These are phyloP conservation scores for Fraxinus floribunda DNA, from an alignment of 305 asterid species.

Conservation along the genomic window DNA sequence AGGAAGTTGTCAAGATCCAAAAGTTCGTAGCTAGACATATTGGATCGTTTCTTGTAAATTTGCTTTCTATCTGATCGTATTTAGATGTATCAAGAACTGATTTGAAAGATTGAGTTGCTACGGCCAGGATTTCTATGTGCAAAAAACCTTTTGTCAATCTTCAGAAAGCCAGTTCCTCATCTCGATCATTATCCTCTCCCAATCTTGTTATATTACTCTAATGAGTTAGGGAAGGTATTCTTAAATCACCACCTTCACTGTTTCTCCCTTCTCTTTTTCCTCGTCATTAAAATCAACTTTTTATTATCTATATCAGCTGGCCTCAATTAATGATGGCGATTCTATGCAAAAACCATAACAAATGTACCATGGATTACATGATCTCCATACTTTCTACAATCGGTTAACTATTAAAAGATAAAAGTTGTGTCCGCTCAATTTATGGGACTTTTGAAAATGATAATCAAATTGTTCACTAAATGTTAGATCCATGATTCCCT, in stretches of 20 bases:
- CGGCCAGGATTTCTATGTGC: background rate
- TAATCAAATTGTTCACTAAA: background rate
- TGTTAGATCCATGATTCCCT: background rate
- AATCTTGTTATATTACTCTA: background rate
- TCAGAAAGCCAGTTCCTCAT: background rate
- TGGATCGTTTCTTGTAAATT: background rate
- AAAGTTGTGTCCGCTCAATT: background rate
- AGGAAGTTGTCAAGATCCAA: background rate
- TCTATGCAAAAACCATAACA: background rate
- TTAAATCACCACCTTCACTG: background rate
- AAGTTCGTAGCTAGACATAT: background rate
- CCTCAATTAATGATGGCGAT: background rate
- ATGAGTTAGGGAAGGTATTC: background rate
- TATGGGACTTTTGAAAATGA: background rate
- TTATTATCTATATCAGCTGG: background rate
- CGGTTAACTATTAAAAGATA: background rate
- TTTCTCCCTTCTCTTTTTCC: background rate
- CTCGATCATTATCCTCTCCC: background rate
- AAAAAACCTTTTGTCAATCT: background rate
- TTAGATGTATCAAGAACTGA: background rate
- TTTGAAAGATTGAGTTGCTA: background rate
- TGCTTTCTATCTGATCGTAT: background rate
- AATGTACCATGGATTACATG: background rate
- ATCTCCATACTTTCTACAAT: background rate
- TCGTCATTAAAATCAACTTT: background rate